phyloP scores from a whole-genome alignment of 495 filamentous ascomycete species.

The Hypoxylon subgilvum region DNA sequence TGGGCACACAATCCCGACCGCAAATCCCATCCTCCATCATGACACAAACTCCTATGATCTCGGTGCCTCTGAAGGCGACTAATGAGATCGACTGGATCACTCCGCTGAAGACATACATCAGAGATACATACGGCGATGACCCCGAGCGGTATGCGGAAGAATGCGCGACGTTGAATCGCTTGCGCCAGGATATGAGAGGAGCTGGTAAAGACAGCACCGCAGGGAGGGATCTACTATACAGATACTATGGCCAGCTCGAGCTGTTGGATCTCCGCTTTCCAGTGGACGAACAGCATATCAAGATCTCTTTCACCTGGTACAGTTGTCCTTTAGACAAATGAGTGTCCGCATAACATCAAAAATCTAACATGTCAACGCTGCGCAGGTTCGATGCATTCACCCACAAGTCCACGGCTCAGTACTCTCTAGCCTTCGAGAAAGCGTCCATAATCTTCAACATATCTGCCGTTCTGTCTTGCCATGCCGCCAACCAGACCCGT shows the following conservation, averaged over 20 bases:
- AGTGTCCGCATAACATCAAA: not conserved
- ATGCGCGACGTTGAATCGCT: conserved; percentile 92
- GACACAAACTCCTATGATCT: conserved; percentile 89
- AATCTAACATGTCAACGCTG: conserved; percentile 33
- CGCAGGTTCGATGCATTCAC: conserved; percentile 98
- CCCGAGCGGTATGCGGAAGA: conserved; percentile 93
- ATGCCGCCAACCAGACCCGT: conserved; percentile 91
- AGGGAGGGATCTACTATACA: conserved; percentile 89
- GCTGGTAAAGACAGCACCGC: conserved; percentile 96
- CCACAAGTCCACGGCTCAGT: conserved; percentile 92
- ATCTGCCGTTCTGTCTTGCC: conserved; percentile 93
- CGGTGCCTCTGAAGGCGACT: conserved; percentile 92
- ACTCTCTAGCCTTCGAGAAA: conserved; percentile 96
- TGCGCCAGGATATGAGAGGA: conserved; percentile 98
- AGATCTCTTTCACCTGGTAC: conserved; percentile 98
- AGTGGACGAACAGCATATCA: conserved; percentile 97
- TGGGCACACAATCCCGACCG: conserved; percentile 2
- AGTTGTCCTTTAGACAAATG: conserved; percentile 13
- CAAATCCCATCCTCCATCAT: conserved; percentile 52
- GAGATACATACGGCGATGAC: conserved; percentile 92
- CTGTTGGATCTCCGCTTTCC: conserved; percentile 93
- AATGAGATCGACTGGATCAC: conserved; percentile 98
- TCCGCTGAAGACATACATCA: conserved; percentile 92
- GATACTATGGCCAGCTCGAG: conserved; percentile 97
- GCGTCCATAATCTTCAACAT: conserved; percentile 99